phyloP scores from a whole-genome alignment of 2,329 filamentous ascomycete genomes.

The Cladorrhinum sp. region DNA sequence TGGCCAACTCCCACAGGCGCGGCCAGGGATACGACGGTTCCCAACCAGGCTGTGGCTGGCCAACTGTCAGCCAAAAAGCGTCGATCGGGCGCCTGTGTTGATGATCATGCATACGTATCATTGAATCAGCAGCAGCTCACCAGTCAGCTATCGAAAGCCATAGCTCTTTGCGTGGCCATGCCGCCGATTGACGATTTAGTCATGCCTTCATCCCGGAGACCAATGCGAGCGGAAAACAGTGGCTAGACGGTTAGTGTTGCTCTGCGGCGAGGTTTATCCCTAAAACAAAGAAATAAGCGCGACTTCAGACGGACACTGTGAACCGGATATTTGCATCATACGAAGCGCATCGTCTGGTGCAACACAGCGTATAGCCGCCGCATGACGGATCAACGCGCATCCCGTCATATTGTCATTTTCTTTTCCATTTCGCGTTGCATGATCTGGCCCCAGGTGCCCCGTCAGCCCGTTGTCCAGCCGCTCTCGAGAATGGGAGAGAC shows the following conservation, averaged over 20 bases:
- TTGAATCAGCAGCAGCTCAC: not conserved
- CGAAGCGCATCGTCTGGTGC: not conserved
- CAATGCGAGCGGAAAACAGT: not conserved
- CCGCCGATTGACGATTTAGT: not conserved
- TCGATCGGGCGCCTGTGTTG: not conserved
- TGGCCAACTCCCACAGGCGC: not conserved
- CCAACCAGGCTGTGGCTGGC: not conserved
- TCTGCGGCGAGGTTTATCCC: not conserved
- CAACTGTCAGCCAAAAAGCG: not conserved
- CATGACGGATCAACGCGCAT: slow-evolving; percentile 1
- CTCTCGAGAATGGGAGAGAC: not conserved
- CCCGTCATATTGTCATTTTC: not conserved
- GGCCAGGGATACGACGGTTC: not conserved
- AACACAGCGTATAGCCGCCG: not conserved
- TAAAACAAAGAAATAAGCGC: not conserved
- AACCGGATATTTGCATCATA: not conserved
- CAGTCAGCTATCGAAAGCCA: not conserved
- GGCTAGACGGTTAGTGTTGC: not conserved
- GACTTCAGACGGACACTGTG: not conserved
- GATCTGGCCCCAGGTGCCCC: not conserved
- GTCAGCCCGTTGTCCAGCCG: not conserved
- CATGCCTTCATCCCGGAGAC: not conserved
- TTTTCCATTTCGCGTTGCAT: not conserved
- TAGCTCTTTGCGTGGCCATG: not conserved
- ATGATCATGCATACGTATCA: not conserved